Percentiles rank a stretch among this genome's conserved stretches.
These are phyloP conservation scores for Plantago coronopus DNA, from an alignment of 305 asterid genomes.

Conservation along the genomic window DNA sequence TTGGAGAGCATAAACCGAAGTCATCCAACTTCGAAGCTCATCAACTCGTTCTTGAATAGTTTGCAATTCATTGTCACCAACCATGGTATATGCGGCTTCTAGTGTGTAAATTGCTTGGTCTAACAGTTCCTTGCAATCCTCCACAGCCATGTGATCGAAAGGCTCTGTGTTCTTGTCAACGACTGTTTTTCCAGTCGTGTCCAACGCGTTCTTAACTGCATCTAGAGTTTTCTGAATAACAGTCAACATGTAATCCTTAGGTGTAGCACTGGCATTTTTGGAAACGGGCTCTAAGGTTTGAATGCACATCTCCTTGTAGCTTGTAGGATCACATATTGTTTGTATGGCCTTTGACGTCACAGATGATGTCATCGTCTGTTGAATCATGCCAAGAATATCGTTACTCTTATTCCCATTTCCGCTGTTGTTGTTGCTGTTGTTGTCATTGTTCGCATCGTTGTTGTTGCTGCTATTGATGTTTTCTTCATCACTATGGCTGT, in stretches of 20 bases:
- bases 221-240: conserved; percentile 28
- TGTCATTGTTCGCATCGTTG: not conserved
- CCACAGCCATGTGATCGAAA: conserved; percentile 31
- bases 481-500: not conserved
- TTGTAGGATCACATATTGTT: conserved; percentile 30
- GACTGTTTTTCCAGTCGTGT: conserved; percentile 9
- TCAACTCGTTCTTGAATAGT: conserved; percentile 24
- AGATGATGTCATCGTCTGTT: not conserved
- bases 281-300: conserved; percentile 25
- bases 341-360: conserved; percentile 30
- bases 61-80: conserved; percentile 28
- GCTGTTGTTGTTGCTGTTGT: no score
- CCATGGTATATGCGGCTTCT: conserved; percentile 23
- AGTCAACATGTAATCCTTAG: conserved; percentile 38
- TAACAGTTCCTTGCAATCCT: conserved; percentile 37
- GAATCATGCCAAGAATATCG: no score
- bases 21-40: conserved; percentile 38
- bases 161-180: conserved; percentile 30
- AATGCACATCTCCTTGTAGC: conserved; percentile 35
- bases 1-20: conserved; percentile 33
- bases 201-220: conserved; percentile 26
- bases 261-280: conserved; percentile 30
- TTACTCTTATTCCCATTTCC: no score
- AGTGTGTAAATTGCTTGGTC: conserved; percentile 32
- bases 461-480: not conserved